Percentiles rank a stretch among this genome's conserved stretches.
phyloP scores from a whole-genome alignment of 306 rosid species.

The Quercus mongolica region DNA sequence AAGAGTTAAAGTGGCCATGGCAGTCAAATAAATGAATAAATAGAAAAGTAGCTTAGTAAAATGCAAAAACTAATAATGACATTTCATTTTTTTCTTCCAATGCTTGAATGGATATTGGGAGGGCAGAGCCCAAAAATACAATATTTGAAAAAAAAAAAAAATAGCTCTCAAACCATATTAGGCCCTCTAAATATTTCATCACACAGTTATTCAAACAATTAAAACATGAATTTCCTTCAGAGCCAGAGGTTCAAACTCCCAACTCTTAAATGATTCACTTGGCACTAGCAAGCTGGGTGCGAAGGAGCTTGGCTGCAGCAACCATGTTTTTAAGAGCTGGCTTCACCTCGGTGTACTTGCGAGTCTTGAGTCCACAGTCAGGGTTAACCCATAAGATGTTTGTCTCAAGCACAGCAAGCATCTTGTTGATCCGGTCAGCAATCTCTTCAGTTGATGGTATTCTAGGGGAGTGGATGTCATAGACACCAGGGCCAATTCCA shows the following conservation, averaged over 20 bases:
- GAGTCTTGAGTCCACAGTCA: constrained; percentile 94
- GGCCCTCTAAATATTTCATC: constrained; percentile 38
- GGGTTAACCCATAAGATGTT: constrained; percentile 96
- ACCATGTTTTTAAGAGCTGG: constrained; percentile 82
- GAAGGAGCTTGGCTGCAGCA: constrained; percentile 79
- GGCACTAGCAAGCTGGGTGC: constrained; percentile 65
- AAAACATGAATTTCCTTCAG: constrained; percentile 11
- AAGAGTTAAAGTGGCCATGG: no score
- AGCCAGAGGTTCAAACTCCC: not conserved
- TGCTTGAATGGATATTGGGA: not conserved
- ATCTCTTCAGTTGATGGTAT: constrained; percentile 89
- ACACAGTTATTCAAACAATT: constrained; percentile 48
- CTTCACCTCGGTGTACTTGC: constrained; percentile 81
- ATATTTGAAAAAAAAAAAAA: not conserved
- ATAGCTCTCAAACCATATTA: constrained; percentile 40
- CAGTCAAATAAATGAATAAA: no score
- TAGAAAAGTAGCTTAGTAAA: not conserved
- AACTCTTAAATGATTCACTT: constrained; percentile 40
- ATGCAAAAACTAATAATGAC: not conserved
- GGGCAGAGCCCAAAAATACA: constrained; percentile 44
- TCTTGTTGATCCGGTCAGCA: constrained; percentile 87
- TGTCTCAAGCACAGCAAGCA: constrained; percentile 94
- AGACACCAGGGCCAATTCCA: constrained; percentile 94
- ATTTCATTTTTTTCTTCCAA: constrained; percentile 6
- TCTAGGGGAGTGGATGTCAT: constrained; percentile 93